A percentile compares a stretch with the other conserved stretches of the same genome.
Evolutionary conservation across 805 yeast species (phyloP).

Genomic region (Metschnikowia matae): DNA sequence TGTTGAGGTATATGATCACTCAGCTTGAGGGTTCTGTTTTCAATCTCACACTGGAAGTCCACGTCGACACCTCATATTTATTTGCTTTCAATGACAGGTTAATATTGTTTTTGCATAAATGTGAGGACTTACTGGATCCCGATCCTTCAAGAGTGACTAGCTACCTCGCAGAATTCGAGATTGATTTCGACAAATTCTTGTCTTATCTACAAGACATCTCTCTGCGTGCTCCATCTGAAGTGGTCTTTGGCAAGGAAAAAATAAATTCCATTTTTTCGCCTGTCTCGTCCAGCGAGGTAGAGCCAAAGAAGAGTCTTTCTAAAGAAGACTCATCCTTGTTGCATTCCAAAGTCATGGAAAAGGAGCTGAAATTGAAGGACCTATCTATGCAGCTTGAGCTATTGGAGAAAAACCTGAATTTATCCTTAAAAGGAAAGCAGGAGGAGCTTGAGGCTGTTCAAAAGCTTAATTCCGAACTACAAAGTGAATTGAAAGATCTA

Average conservation of each 20-base stretch:
- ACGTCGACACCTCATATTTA: not conserved
- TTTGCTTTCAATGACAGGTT: conserved; percentile 1
- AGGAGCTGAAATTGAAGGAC: conserved; percentile 34
- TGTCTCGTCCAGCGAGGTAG: not conserved
- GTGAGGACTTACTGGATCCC: not conserved
- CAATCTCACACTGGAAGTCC: not conserved
- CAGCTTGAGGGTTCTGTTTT: not conserved
- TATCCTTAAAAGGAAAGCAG: conserved; percentile 28
- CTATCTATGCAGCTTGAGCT: conserved; percentile 42
- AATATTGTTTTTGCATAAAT: not conserved
- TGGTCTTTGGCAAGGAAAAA: not conserved
- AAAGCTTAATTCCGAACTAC: conserved; percentile 7
- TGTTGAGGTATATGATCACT: not conserved
- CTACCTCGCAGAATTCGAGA: not conserved
- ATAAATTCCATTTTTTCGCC: not conserved
- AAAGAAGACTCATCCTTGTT: not conserved
- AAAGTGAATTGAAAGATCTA: conserved; percentile 14
- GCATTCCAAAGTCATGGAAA: conserved; percentile 8
- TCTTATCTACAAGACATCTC: not conserved
- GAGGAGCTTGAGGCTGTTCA: conserved; percentile 18
- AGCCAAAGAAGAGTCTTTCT: not conserved
- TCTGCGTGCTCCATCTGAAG: not conserved
- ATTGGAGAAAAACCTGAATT: conserved; percentile 40
- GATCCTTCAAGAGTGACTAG: not conserved
- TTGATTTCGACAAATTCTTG: not conserved